Percentiles rank a stretch among this genome's conserved stretches.
phyloP scores from a whole-genome alignment of 495 filamentous ascomycete genomes.

The Cercophora newfieldiana region DNA sequence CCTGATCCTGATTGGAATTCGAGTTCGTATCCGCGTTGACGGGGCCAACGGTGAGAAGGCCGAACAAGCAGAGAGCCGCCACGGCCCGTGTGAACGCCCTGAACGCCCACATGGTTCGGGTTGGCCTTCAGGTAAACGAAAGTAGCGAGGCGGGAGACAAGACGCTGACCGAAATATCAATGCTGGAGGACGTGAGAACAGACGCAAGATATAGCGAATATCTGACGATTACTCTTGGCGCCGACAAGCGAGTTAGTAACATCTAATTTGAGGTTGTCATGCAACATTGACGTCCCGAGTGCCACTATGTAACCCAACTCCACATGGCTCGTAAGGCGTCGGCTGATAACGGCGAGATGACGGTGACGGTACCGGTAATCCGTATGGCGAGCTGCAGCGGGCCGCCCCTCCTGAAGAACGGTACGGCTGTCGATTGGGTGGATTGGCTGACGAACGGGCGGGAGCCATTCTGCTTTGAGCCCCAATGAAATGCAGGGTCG shows the following conservation, averaged over 20 bases:
- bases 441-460: not conserved
- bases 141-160: no score
- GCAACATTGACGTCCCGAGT: not conserved
- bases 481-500: not conserved
- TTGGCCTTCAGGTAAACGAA: not conserved
- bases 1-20: not conserved
- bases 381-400: constrained; percentile 4
- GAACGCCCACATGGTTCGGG: no score
- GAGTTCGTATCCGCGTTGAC: not conserved
- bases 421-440: not conserved
- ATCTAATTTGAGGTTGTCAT: constrained; percentile 1
- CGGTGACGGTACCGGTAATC: not conserved
- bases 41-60: not conserved
- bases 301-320: not conserved
- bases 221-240: not conserved
- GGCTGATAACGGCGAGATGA: no score
- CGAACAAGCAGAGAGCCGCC: not conserved
- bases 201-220: not conserved
- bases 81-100: not conserved
- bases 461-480: not conserved
- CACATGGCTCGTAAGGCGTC: not conserved
- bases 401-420: constrained; percentile 1
- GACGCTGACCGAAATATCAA: no score
- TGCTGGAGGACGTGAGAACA: no score
- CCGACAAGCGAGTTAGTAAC: not conserved